Evolutionary conservation across 768 basidiomycete genomes (phyloP).

Genomic region (Leucocoprinus leucothites): DNA sequence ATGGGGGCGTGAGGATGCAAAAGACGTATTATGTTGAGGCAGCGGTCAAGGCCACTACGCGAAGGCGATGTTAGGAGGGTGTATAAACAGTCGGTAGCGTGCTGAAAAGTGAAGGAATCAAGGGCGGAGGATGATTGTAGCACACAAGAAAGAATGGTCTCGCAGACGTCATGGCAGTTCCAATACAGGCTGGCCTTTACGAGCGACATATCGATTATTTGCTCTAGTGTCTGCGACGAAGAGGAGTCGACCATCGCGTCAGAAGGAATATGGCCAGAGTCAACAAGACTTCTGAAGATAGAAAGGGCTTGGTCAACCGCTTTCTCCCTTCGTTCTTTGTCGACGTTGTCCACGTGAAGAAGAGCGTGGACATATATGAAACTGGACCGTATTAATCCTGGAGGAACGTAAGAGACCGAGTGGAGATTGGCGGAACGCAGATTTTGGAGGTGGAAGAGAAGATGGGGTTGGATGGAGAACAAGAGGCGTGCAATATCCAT

Average conservation of each 20-base stretch:
- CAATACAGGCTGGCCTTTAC: conserved; percentile 52
- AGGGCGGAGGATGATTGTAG: conserved; percentile 18
- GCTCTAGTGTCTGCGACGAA: conserved; percentile 35
- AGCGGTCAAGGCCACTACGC: conserved; percentile 33
- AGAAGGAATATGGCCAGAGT: conserved; percentile 41
- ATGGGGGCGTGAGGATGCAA: conserved; percentile 32
- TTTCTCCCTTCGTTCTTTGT: no score
- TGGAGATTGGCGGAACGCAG: conserved; percentile 20
- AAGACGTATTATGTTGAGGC: conserved; percentile 36
- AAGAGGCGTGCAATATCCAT: background rate
- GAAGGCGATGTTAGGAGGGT: conserved; percentile 31
- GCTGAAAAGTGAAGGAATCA: conserved; percentile 24
- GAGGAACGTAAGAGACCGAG: conserved; percentile 29
- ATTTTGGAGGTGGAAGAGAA: conserved; percentile 13
- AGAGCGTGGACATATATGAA: conserved; percentile 45
- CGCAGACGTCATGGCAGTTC: conserved; percentile 46
- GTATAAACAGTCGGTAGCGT: conserved; percentile 44
- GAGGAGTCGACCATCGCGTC: conserved; percentile 40
- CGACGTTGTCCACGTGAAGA: conserved; percentile 25
- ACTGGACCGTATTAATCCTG: conserved; percentile 32
- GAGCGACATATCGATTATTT: conserved; percentile 47
- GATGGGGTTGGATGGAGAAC: background rate
- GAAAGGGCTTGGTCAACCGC: conserved; percentile 32
- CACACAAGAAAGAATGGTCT: conserved; percentile 31
- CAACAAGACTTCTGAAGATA: conserved; percentile 47